Evolutionary conservation across 2,329 filamentous ascomycete species (phyloP).

Genomic region (Fusarium setosum): DNA sequence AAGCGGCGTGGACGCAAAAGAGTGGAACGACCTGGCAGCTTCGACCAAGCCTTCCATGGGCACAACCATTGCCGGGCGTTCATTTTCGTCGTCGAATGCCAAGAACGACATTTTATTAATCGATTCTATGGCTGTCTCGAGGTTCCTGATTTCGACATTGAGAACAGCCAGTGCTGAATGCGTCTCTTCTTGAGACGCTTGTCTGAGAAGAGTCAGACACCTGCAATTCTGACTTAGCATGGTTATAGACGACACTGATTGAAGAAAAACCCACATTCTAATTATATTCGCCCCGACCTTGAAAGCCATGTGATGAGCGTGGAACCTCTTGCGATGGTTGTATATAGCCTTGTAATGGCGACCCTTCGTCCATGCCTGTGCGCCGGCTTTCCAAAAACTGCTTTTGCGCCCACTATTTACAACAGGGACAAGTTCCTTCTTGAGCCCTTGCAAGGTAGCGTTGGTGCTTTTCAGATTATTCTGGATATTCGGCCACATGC

Average conservation of each 20-base stretch:
- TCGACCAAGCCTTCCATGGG: background rate
- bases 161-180: background rate
- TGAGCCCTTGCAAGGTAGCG: background rate
- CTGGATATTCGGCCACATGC: background rate
- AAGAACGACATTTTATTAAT: background rate
- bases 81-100: background rate
- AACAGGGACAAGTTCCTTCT: background rate
- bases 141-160: background rate
- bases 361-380: background rate
- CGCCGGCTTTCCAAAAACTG: background rate
- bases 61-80: background rate
- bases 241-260: background rate
- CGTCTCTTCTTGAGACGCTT: background rate
- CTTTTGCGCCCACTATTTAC: background rate
- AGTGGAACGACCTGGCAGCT: background rate
- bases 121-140: background rate
- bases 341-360: background rate
- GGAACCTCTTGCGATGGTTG: background rate
- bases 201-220: background rate
- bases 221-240: background rate
- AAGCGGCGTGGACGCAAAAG: background rate
- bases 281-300: background rate
- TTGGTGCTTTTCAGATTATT: background rate
- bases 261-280: background rate
- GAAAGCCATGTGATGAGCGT: background rate